Conservation (phyloP, 306 rosid genomes). For the Luffa aegyptiaca region DNA sequence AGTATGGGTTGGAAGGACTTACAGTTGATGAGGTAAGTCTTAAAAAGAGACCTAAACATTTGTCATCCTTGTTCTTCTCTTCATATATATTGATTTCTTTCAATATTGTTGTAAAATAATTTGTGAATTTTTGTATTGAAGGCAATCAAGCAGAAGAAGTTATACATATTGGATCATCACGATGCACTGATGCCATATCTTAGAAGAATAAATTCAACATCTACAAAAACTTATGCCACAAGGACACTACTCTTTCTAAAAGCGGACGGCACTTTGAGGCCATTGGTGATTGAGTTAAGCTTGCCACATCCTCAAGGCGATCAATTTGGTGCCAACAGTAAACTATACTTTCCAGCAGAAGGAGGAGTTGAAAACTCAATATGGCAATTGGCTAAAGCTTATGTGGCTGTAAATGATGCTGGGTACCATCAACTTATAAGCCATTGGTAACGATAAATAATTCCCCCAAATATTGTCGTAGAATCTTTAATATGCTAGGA, state of each 20-base stretch:
- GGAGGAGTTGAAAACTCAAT: conserved; percentile 39
- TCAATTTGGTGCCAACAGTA: conserved; percentile 42
- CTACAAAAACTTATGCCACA: conserved; percentile 51
- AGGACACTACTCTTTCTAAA: conserved; percentile 61
- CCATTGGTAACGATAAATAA: conserved; percentile 40
- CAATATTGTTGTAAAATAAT: not conserved
- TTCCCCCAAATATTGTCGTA: too few relatives aligned
- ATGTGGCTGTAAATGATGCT: conserved; percentile 51
- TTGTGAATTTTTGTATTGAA: not conserved
- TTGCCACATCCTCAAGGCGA: conserved; percentile 52
- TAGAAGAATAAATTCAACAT: conserved; percentile 47
- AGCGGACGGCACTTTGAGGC: conserved; percentile 63
- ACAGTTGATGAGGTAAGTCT: conserved; percentile 37
- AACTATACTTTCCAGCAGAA: conserved; percentile 42
- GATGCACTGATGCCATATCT: conserved; percentile 62
- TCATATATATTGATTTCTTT: too few relatives aligned
- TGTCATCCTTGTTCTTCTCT: too few relatives aligned
- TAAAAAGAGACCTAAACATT: not conserved
- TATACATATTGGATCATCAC: conserved; percentile 70
- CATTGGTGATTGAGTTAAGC: conserved; percentile 72
- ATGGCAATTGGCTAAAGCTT: conserved; percentile 84
- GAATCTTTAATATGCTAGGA: too few relatives aligned
- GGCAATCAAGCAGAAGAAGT: conserved; percentile 43
- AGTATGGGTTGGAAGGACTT: conserved; percentile 41
- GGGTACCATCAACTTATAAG: conserved; percentile 71